Evolutionary conservation across 352 stramenopile species (phyloP).

Genomic region (Thraustochytrium sp.): DNA sequence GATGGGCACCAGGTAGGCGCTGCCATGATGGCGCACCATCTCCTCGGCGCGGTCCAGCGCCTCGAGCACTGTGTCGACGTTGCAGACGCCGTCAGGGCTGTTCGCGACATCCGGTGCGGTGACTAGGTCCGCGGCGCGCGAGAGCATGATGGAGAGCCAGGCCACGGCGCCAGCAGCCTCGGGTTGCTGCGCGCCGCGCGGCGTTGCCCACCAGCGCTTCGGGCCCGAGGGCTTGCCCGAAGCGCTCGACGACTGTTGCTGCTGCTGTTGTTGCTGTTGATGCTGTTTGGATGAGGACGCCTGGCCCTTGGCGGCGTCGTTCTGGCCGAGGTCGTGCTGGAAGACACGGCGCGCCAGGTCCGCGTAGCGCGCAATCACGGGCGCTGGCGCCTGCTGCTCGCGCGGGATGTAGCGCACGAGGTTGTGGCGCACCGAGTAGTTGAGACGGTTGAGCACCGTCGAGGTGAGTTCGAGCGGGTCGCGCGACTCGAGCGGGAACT

Average conservation of each 20-base stretch:
- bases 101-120: background rate
- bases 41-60: constrained; percentile 15
- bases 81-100: background rate
- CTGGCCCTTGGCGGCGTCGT: too few relatives aligned
- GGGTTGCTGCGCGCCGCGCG: background rate
- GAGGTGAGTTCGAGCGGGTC: background rate
- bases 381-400: background rate
- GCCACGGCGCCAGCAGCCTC: background rate
- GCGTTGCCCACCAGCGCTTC: background rate
- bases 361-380: background rate
- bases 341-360: background rate
- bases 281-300: too few relatives aligned
- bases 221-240: too few relatives aligned
- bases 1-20: background rate
- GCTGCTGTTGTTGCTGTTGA: too few relatives aligned
- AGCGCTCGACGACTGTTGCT: too few relatives aligned
- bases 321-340: background rate
- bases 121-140: background rate
- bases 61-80: background rate
- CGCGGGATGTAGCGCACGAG: background rate
- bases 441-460: constrained; percentile 9
- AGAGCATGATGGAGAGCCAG: constrained; percentile 3
- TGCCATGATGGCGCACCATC: background rate
- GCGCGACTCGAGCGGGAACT: constrained; percentile 21
- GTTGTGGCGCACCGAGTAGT: constrained; percentile 33